These are phyloP conservation scores for Annulohypoxylon bovei DNA, from an alignment of 495 filamentous ascomycete genomes.

Conservation along the genomic window DNA sequence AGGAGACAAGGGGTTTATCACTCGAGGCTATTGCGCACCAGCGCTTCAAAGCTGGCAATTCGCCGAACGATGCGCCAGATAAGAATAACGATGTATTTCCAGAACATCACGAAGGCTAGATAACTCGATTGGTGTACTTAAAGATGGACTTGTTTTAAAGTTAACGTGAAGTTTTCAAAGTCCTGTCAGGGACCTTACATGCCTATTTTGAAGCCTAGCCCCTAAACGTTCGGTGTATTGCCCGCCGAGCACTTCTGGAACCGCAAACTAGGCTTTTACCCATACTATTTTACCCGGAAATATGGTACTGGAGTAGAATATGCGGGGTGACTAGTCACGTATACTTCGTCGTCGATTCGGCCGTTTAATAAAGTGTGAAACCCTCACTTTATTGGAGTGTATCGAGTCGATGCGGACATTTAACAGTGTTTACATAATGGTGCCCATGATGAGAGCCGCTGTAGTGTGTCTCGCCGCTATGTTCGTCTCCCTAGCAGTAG, in stretches of 20 bases:
- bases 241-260: slow-evolving; percentile 1
- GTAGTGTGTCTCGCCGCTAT: slow-evolving; percentile 6
- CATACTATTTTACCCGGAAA: slow-evolving; percentile 33
- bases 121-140: neutral
- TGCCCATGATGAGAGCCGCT: neutral
- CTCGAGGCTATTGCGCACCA: slow-evolving; percentile 41
- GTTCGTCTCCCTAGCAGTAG: slow-evolving; percentile 14
- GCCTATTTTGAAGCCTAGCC: neutral
- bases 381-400: slow-evolving; percentile 5
- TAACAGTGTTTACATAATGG: neutral
- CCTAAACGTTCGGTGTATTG: slow-evolving; percentile 11
- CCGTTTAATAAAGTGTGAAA: slow-evolving; percentile 2
- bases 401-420: neutral
- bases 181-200: neutral
- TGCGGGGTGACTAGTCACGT: slow-evolving; percentile 29
- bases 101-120: slow-evolving; percentile 23
- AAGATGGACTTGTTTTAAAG: too few species aligned
- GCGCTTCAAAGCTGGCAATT: slow-evolving; percentile 25
- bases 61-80: neutral
- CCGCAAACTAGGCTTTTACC: slow-evolving; percentile 18
- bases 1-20: slow-evolving; percentile 45
- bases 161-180: too few species aligned
- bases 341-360: neutral
- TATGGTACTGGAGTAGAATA: neutral
- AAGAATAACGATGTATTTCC: slow-evolving; percentile 7